Evolutionary conservation across 2,329 filamentous ascomycete species (phyloP).

Genomic region (Nannizziopsis arthrosporioides): DNA sequence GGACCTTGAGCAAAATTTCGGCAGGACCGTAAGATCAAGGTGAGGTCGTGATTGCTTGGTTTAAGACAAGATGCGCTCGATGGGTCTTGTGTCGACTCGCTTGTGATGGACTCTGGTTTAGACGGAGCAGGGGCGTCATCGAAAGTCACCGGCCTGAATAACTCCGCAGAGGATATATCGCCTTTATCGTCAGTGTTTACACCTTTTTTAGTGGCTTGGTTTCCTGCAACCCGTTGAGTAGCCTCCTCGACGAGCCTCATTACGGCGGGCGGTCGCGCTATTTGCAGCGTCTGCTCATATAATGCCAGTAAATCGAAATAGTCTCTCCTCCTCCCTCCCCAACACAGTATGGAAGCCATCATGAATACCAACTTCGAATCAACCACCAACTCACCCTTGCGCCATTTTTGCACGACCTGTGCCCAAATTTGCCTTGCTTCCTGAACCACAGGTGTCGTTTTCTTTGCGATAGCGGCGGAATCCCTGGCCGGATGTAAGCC

Average conservation of each 20-base stretch:
- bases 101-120: background rate
- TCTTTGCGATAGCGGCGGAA: constrained; percentile 19
- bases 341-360: constrained; percentile 68
- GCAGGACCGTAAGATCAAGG: constrained; percentile 56
- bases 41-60: constrained; percentile 49
- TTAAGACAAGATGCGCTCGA: constrained; percentile 28
- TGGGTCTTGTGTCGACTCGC: background rate
- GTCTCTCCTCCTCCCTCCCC: constrained; percentile 49
- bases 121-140: constrained; percentile 5
- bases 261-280: constrained; percentile 38
- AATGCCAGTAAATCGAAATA: constrained; percentile 62
- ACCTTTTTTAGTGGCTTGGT: constrained; percentile 20
- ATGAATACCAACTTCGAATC: constrained; percentile 69
- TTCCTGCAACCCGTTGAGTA: background rate
- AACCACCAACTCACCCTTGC: constrained; percentile 53
- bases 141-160: constrained; percentile 28
- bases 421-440: constrained; percentile 69
- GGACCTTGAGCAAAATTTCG: constrained; percentile 42
- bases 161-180: constrained; percentile 6
- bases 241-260: constrained; percentile 9
- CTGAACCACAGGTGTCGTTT: constrained; percentile 38
- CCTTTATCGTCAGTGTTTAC: constrained; percentile 12
- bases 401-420: constrained; percentile 68
- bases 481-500: constrained; percentile 24
- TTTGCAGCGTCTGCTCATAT: constrained; percentile 68